phyloP scores from a whole-genome alignment of 768 basidiomycete genomes.

The Boletus reticulatus region DNA sequence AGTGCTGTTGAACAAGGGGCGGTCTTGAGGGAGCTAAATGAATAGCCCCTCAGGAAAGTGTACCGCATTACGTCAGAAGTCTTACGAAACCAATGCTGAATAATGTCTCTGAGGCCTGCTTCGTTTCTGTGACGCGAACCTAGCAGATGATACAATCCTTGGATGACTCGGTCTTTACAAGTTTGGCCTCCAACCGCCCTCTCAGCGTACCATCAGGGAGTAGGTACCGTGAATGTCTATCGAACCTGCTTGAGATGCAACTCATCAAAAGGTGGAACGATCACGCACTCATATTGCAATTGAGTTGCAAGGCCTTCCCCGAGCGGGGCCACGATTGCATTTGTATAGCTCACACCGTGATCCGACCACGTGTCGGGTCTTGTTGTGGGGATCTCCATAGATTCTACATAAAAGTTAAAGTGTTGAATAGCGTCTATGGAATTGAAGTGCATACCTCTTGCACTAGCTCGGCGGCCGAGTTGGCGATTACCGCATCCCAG shows the following conservation, averaged over 20 bases:
- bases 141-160: slow-evolving; percentile 17
- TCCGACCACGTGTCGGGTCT: slow-evolving; percentile 18
- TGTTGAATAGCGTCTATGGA: too few relatives aligned
- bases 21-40: too few relatives aligned
- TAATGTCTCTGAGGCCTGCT: too few relatives aligned
- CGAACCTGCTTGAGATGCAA: background rate
- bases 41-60: slow-evolving; percentile 32
- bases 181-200: slow-evolving; percentile 14
- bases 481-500: slow-evolving; percentile 11
- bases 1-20: too few relatives aligned
- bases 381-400: background rate
- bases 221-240: slow-evolving; percentile 14
- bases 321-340: slow-evolving; percentile 5
- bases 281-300: slow-evolving; percentile 9
- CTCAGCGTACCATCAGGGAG: slow-evolving; percentile 19
- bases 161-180: slow-evolving; percentile 5
- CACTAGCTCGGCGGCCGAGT: slow-evolving; percentile 3
- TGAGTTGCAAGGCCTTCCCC: background rate
- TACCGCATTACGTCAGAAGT: slow-evolving; percentile 31
- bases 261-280: background rate
- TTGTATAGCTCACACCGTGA: slow-evolving; percentile 11
- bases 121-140: background rate
- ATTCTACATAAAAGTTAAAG: background rate
- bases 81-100: too few relatives aligned
- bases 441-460: slow-evolving; percentile 2